Evolutionary conservation across 345 rosid genomes (phyloP), one percentile per base, ranked within the genome.

Genomic region (Eucalyptus melliodora): DNA sequence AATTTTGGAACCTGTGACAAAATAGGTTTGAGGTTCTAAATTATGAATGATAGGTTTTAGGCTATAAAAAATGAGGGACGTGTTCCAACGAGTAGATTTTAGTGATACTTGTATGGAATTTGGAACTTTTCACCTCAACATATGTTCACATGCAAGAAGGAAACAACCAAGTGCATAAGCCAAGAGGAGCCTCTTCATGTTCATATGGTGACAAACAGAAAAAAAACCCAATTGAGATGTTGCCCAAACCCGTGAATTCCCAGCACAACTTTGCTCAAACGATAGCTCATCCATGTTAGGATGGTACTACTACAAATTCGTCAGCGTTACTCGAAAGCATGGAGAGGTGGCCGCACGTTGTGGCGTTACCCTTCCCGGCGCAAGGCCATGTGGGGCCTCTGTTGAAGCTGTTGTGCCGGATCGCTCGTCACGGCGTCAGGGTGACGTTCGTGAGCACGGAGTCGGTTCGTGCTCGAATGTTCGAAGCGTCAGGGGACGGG

Each of bases 341-440:
- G 89, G 89, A 42, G 37, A 86, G 47, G 88, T 62, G 34, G 65
- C 67, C 90, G 4, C 91, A 91, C 82, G 92, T 91, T 7, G n/a
- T 93, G 7, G 90, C 80, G 12, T 16, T 92, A 42, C 83, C 94
- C 44, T 91, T 34, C 53, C 93, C 93, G 16, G 92, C 90, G 30
- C 93, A 91, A 89, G 94, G 92, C 67, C 94, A 89, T 53, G 88
- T 90, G 37, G 86, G 86, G 16, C 93, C 94, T 37, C 91, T 90
- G 6, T 59, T 94, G 91, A 93, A 93, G 72, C 31, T 94, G 77
- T 65, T 91, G 5, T 40, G 83, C 55, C 91, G 83, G 80, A 87
- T 94, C 34, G 93, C 93, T 16, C 40, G 88, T 85, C 87, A 86
- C 11, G 94, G 93, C 3, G 47, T 94, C 91, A 91, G 87, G 90